Conservation (phyloP, 2,329 filamentous ascomycete species). For the Eurotiales sp. region DNA sequence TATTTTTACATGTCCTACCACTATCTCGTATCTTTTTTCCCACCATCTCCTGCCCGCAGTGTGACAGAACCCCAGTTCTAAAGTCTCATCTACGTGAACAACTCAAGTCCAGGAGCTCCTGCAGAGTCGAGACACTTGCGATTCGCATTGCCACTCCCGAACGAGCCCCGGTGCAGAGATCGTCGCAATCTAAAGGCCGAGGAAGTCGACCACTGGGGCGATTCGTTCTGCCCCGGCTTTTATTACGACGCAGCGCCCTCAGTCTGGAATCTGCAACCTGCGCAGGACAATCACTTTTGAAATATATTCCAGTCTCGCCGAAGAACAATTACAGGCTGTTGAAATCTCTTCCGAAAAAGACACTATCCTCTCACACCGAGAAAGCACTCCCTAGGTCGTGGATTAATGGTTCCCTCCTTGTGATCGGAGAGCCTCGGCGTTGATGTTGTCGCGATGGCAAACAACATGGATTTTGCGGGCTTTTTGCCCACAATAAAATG, state of each 20-base stretch:
- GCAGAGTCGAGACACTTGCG: constrained; percentile 1
- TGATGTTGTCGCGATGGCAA: constrained; percentile 26
- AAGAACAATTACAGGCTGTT: constrained; percentile 4
- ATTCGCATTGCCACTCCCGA: constrained; percentile 8
- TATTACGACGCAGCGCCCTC: constrained; percentile 1
- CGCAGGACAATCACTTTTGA: not conserved
- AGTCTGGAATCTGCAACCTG: not conserved
- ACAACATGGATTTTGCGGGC: constrained; percentile 56
- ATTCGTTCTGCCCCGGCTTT: not conserved
- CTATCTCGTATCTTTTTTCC: not conserved
- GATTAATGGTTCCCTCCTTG: constrained; percentile 10
- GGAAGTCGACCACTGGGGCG: constrained; percentile 7
- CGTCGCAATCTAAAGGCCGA: constrained; percentile 9
- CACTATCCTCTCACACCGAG: not conserved
- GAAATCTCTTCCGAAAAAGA: constrained; percentile 10
- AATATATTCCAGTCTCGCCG: not conserved
- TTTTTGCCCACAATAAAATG: constrained; percentile 84
- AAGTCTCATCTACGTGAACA: not conserved
- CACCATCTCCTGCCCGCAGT: not conserved
- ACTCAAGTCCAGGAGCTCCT: constrained; percentile 3
- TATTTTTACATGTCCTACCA: no score
- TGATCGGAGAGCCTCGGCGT: constrained; percentile 12
- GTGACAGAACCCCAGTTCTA: not conserved
- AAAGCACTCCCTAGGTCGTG: not conserved
- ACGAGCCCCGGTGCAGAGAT: constrained; percentile 5